phyloP scores from a whole-genome alignment of 257 asterid genomes.

The Gentiana dahurica region DNA sequence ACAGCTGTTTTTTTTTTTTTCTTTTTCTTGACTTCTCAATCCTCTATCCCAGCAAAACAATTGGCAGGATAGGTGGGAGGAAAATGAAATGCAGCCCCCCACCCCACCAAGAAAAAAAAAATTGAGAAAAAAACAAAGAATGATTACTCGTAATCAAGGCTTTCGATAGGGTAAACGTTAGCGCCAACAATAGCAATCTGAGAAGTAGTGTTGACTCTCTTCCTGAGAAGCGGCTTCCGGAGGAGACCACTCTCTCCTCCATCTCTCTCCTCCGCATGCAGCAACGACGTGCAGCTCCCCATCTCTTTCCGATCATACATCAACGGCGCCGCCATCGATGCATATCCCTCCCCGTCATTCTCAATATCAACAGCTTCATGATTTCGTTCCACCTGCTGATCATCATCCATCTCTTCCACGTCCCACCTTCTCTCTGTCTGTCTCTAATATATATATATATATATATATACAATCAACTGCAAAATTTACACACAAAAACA shows the following conservation, averaged over 20 bases:
- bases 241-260: not conserved
- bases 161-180: slow-evolving; percentile 59
- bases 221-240: slow-evolving; percentile 48
- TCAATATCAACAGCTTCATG: slow-evolving; percentile 36
- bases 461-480: no score
- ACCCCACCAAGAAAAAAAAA: no score
- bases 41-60: no score
- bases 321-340: not conserved
- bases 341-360: slow-evolving; percentile 21
- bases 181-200: slow-evolving; percentile 76
- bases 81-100: no score
- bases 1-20: no score
- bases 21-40: no score
- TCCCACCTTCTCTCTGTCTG: not conserved
- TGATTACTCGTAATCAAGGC: slow-evolving; percentile 77
- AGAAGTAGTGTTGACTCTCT: slow-evolving; percentile 62
- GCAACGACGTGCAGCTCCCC: slow-evolving; percentile 30
- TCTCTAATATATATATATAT: not conserved
- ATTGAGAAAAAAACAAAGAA: no score
- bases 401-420: not conserved
- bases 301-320: slow-evolving; percentile 10
- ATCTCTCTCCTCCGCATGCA: slow-evolving; percentile 10
- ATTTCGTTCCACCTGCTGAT: not conserved
- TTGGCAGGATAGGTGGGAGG: no score
- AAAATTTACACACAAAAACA: no score